phyloP scores from a whole-genome alignment of 78 protist genomes.

The Dictyostelium brefeldianum region DNA sequence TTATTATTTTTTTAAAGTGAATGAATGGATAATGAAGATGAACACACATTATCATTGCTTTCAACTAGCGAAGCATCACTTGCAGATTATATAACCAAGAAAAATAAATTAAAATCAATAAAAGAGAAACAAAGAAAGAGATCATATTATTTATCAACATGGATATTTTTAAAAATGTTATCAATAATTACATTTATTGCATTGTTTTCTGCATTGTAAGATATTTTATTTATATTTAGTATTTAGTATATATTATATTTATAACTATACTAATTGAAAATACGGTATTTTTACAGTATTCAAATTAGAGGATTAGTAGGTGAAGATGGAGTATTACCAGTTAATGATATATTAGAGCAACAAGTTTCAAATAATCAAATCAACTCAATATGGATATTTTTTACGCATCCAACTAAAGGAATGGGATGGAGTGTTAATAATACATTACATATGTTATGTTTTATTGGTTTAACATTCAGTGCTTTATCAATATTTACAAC shows the following conservation, averaged over 20 bases:
- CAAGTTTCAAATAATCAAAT: conserved; percentile 37
- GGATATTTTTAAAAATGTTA: conserved; percentile 62
- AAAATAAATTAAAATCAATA: conserved; percentile 22
- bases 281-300: conserved; percentile 41
- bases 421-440: conserved; percentile 54
- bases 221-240: not conserved
- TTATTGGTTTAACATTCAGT: conserved; percentile 35
- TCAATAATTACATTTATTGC: conserved; percentile 61
- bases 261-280: not conserved
- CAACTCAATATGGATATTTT: conserved; percentile 67
- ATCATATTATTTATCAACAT: conserved; percentile 62
- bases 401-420: conserved; percentile 52
- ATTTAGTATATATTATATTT: not conserved
- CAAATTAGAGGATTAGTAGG: conserved; percentile 75
- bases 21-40: conserved; percentile 27
- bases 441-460: conserved; percentile 38
- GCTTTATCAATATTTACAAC: conserved; percentile 61
- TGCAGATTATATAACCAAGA: conserved; percentile 24
- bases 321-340: conserved; percentile 76
- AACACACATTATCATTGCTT: not conserved
- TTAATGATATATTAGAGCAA: conserved; percentile 5
- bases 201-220: conserved; percentile 71
- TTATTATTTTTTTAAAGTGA: not conserved
- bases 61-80: conserved; percentile 3
- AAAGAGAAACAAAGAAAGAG: conserved; percentile 34